Evolutionary conservation across 1,139 yeast genomes (phyloP).

Genomic region (Blastobotrys buckinghamii): DNA sequence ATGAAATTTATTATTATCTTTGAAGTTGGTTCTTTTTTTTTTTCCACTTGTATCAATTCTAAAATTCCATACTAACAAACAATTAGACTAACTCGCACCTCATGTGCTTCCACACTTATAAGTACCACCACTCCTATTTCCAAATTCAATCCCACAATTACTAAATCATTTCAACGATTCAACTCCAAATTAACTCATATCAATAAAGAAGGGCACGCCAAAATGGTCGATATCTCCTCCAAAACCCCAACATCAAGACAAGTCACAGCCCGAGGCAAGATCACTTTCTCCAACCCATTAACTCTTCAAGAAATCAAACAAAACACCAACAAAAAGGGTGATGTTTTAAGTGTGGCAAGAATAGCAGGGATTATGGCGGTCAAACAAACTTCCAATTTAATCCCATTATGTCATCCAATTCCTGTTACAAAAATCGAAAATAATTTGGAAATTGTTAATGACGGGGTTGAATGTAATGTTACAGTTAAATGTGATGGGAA

Average conservation of each 20-base stretch:
- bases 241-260: conserved; percentile 37
- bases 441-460: conserved; percentile 22
- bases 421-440: conserved; percentile 37
- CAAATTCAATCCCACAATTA: too few relatives aligned
- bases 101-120: too few relatives aligned
- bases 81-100: too few relatives aligned
- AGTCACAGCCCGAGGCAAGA: conserved; percentile 41
- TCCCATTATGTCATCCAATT: conserved; percentile 47
- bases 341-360: conserved; percentile 43
- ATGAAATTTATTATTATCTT: too few relatives aligned
- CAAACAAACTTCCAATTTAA: conserved; percentile 40
- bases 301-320: conserved; percentile 32
- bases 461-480: conserved; percentile 23
- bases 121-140: too few relatives aligned
- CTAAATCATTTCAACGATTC: background rate
- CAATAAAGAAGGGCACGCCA: conserved; percentile 40
- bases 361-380: conserved; percentile 48
- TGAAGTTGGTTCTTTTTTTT: too few relatives aligned
- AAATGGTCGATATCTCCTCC: conserved; percentile 49
- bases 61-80: too few relatives aligned
- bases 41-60: too few relatives aligned
- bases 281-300: conserved; percentile 33
- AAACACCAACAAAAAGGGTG: conserved; percentile 44
- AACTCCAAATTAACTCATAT: conserved; percentile 36
- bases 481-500: conserved; percentile 42